phyloP scores from a whole-genome alignment of 2,329 filamentous ascomycete species.

The Colletotrichum sidae region DNA sequence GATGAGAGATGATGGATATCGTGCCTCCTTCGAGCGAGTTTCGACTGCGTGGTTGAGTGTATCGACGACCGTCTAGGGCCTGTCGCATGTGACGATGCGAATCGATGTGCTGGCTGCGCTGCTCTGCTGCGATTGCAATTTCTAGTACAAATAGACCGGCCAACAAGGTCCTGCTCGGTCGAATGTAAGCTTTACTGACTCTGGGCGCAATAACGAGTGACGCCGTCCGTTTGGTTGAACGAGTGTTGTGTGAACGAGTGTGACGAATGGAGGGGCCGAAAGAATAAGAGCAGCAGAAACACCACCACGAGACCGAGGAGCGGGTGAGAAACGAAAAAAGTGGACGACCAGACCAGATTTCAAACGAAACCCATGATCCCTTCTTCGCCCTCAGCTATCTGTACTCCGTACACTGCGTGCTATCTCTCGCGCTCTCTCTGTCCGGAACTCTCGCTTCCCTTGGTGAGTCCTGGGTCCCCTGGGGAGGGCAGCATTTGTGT shows the following conservation, averaged over 20 bases:
- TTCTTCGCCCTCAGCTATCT: neutral
- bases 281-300: neutral
- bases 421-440: neutral
- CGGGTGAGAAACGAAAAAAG: slow-evolving; percentile 26
- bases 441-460: slow-evolving; percentile 7
- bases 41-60: neutral
- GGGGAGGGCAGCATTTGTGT: slow-evolving; percentile 10
- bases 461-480: neutral
- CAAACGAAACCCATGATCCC: slow-evolving; percentile 33
- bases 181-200: too few species aligned
- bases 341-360: slow-evolving; percentile 19
- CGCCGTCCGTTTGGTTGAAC: too few species aligned
- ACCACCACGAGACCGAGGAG: neutral
- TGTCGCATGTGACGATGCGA: too few species aligned
- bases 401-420: too few species aligned
- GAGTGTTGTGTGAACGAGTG: neutral
- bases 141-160: too few species aligned
- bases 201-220: too few species aligned
- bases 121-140: too few species aligned
- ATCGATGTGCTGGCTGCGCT: too few species aligned
- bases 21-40: slow-evolving; percentile 5
- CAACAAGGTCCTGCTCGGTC: too few species aligned
- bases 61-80: slow-evolving; percentile 6
- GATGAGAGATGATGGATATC: neutral
- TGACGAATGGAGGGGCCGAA: slow-evolving; percentile 1